A percentile compares a stretch with the other conserved stretches of the same genome.
Conservation (phyloP, 2,329 filamentous ascomycete genomes). For the Trichophyton schoenleinii region DNA sequence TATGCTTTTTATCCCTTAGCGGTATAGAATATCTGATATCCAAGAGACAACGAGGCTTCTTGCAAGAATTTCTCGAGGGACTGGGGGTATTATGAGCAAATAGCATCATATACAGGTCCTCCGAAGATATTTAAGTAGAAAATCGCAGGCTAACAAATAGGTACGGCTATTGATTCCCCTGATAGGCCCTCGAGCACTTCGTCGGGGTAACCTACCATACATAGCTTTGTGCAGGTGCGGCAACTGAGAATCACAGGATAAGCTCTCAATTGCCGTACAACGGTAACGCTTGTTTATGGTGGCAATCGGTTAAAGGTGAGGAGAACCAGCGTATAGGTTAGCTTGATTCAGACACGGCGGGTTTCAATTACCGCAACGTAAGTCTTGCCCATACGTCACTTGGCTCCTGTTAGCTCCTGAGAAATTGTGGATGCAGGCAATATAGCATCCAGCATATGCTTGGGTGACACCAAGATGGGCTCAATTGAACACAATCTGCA, state of each 20-base stretch:
- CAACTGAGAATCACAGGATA: not conserved
- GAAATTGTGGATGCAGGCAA: not conserved
- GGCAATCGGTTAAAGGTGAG: too few relatives aligned
- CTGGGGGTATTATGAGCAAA: not conserved
- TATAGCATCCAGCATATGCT: not conserved
- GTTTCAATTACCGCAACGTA: not conserved
- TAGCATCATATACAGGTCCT: not conserved
- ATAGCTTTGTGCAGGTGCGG: not conserved
- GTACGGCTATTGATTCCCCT: not conserved
- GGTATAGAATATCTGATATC: too few relatives aligned
- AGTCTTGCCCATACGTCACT: not conserved
- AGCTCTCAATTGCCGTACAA: not conserved
- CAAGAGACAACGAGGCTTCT: too few relatives aligned
- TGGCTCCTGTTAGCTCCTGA: not conserved
- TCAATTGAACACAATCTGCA: not conserved
- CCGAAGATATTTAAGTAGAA: not conserved
- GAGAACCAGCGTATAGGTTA: not conserved
- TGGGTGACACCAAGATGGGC: not conserved
- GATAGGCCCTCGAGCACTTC: not conserved
- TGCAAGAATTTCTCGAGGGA: too few relatives aligned
- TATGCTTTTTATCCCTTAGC: too few relatives aligned
- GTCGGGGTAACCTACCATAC: not conserved
- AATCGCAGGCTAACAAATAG: not conserved
- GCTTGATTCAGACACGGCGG: not conserved
- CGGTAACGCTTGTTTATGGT: not conserved